A percentile compares a stretch with the other conserved stretches of the same genome.
phyloP scores from a whole-genome alignment of 2,329 filamentous ascomycete genomes.

The Trichophyton simii region DNA sequence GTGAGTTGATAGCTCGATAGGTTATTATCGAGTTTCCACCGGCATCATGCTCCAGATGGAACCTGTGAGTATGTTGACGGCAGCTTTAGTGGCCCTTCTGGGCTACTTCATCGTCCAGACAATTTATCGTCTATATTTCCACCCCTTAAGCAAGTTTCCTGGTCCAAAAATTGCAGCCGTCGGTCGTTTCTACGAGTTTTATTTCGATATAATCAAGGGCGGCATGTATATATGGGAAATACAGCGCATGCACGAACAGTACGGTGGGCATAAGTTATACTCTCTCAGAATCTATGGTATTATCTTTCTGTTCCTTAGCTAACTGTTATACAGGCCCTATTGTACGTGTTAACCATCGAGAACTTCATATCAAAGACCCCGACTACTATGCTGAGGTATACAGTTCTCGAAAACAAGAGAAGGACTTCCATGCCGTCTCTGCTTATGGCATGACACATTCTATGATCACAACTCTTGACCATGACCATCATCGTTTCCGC shows the following conservation, averaged over 20 bases:
- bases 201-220: constrained; percentile 17
- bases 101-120: neutral
- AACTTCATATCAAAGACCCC: constrained; percentile 17
- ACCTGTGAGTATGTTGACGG: neutral
- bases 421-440: neutral
- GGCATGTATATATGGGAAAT: constrained; percentile 22
- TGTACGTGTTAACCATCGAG: constrained; percentile 17
- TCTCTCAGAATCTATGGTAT: neutral
- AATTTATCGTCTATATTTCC: constrained; percentile 18
- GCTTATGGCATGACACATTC: neutral
- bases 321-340: constrained; percentile 14
- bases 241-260: constrained; percentile 21
- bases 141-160: constrained; percentile 19
- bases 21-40: neutral
- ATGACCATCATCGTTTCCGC: constrained; percentile 19
- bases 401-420: constrained; percentile 1
- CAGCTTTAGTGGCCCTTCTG: neutral
- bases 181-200: constrained; percentile 20
- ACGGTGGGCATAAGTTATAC: constrained; percentile 15
- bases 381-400: constrained; percentile 16
- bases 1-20: too few relatives aligned
- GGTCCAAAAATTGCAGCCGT: constrained; percentile 18
- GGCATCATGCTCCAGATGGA: neutral
- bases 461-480: constrained; percentile 21
- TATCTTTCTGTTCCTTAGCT: neutral